Percentiles rank a stretch among this genome's conserved stretches.
phyloP scores from a whole-genome alignment of 371 early-diverging fungal species.

The Syncephalastrum contaminatum region DNA sequence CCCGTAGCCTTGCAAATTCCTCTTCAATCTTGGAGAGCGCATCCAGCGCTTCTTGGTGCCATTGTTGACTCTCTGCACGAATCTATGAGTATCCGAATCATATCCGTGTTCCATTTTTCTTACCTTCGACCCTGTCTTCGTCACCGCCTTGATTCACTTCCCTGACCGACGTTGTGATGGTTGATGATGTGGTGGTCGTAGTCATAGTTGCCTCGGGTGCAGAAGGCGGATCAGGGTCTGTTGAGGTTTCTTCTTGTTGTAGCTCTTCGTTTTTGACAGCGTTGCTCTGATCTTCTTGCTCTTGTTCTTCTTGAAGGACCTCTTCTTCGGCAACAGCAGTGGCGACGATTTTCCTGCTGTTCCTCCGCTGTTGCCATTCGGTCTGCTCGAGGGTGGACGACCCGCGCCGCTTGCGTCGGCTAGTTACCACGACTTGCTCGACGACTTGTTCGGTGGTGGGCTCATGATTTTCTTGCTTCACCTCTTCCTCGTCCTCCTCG shows the following conservation, averaged over 20 bases:
- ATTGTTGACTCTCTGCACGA: conserved; percentile 16
- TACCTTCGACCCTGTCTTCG: no score
- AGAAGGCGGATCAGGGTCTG: not conserved
- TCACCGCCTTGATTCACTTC: no score
- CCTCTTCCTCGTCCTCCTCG: conserved; percentile 8
- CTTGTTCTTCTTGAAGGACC: not conserved
- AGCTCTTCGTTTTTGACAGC: not conserved
- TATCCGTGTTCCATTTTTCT: no score
- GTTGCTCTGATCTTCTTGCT: conserved; percentile 2
- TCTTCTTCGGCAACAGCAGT: no score
- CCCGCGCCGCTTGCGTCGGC: conserved; percentile 8
- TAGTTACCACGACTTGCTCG: not conserved
- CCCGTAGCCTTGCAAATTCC: conserved; percentile 48
- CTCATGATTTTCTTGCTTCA: not conserved
- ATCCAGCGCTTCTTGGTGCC: conserved; percentile 43
- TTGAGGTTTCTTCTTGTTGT: not conserved
- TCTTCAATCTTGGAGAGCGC: conserved; percentile 50
- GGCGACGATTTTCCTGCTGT: conserved; percentile 2
- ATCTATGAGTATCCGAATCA: no score
- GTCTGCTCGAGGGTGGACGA: conserved; percentile 8
- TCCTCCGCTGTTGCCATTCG: conserved; percentile 15
- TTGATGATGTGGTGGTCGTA: no score
- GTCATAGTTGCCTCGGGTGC: not conserved
- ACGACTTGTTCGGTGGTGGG: not conserved
- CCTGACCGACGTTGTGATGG: no score